These are phyloP conservation scores for Daedaleopsis nitida DNA, from an alignment of 768 basidiomycete genomes.

Conservation along the genomic window DNA sequence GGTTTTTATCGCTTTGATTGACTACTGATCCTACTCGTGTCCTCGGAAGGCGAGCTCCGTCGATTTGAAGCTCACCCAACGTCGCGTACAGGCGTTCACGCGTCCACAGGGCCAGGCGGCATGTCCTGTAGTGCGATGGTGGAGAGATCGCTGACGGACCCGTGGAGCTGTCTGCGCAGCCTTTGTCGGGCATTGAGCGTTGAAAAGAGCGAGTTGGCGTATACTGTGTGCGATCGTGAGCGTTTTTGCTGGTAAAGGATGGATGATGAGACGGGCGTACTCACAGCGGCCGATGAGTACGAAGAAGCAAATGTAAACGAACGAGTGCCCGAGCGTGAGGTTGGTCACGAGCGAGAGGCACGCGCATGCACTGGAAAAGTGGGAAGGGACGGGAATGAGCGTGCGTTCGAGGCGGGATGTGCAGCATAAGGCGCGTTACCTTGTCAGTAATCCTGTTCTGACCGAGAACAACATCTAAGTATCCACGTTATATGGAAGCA, in stretches of 20 bases:
- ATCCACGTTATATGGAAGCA: too few relatives aligned
- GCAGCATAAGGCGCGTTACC: too few relatives aligned
- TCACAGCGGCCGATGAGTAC: not conserved
- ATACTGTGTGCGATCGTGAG: not conserved
- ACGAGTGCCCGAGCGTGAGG: not conserved
- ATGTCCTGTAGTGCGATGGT: not conserved
- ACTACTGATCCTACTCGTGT: too few relatives aligned
- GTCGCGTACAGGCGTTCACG: not conserved
- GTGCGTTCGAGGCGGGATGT: too few relatives aligned
- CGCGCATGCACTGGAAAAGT: not conserved
- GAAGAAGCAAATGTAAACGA: not conserved
- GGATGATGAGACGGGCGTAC: not conserved
- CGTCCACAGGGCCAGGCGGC: not conserved
- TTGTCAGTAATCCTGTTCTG: too few relatives aligned
- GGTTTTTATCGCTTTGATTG: too few relatives aligned
- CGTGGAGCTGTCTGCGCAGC: not conserved
- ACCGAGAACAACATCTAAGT: too few relatives aligned
- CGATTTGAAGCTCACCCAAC: not conserved
- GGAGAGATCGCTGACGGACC: not conserved
- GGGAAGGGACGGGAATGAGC: too few relatives aligned
- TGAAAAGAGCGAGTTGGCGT: constrained; percentile 5
- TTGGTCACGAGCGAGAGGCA: not conserved
- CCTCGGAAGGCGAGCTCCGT: too few relatives aligned
- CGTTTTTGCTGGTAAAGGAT: not conserved
- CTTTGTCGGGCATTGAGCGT: constrained; percentile 3